Evolutionary conservation across 2,329 filamentous ascomycete species (phyloP).

Genomic region (Aspergillus fructus): DNA sequence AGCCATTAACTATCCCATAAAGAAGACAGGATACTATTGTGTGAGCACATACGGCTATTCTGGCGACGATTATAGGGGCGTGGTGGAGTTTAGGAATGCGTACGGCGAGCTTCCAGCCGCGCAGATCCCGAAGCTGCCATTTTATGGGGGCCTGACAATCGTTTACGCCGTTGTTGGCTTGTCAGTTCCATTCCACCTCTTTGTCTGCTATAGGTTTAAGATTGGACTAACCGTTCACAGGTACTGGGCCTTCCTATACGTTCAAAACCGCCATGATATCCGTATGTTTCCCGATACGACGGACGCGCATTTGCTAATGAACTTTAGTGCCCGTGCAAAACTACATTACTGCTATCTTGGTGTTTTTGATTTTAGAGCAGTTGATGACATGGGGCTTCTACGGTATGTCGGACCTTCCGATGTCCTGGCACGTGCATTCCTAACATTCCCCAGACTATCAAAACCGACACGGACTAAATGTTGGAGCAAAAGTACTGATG

Average conservation of each 20-base stretch:
- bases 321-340: slow-evolving; percentile 84
- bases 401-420: slow-evolving; percentile 50
- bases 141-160: slow-evolving; percentile 92
- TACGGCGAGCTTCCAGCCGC: slow-evolving; percentile 94
- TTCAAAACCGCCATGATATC: slow-evolving; percentile 90
- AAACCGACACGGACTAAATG: slow-evolving; percentile 82
- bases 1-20: slow-evolving; percentile 76
- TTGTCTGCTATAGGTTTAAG: background rate
- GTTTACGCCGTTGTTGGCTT: slow-evolving; percentile 83
- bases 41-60: slow-evolving; percentile 75
- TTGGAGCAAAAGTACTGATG: slow-evolving; percentile 80
- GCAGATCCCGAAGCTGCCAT: slow-evolving; percentile 94
- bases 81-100: slow-evolving; percentile 90
- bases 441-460: slow-evolving; percentile 69
- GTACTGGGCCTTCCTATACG: slow-evolving; percentile 94
- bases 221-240: slow-evolving; percentile 40
- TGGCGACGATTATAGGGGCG: slow-evolving; percentile 68
- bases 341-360: slow-evolving; percentile 95
- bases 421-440: slow-evolving; percentile 13
- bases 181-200: slow-evolving; percentile 43
- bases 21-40: slow-evolving; percentile 94
- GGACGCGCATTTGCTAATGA: slow-evolving; percentile 30
- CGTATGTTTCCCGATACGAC: slow-evolving; percentile 48
- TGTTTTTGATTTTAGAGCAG: slow-evolving; percentile 94
- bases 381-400: slow-evolving; percentile 99